phyloP scores from a whole-genome alignment of 2,329 filamentous ascomycete genomes.

The Aspergillus quadrilineatus region DNA sequence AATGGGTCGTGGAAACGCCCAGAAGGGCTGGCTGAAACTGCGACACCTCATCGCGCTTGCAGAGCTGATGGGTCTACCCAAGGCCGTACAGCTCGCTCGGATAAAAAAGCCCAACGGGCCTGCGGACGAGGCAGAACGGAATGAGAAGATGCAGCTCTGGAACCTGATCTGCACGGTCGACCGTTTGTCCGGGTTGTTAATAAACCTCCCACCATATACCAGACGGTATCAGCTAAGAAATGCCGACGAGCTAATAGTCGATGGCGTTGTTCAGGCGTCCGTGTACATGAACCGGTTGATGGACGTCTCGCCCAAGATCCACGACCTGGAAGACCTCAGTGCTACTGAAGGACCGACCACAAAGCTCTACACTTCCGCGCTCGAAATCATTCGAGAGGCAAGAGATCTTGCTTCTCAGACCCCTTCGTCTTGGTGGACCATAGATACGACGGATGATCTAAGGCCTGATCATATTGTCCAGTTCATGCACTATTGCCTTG shows the following conservation, averaged over 20 bases:
- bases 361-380: conserved; percentile 10
- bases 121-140: conserved; percentile 8
- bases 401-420: conserved; percentile 14
- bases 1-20: conserved; percentile 35
- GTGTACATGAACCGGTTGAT: conserved; percentile 14
- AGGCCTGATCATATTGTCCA: conserved; percentile 18
- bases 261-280: conserved; percentile 14
- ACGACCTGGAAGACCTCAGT: conserved; percentile 17
- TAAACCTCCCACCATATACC: conserved; percentile 39
- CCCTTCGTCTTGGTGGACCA: conserved; percentile 17
- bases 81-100: conserved; percentile 3
- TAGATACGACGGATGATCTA: neutral
- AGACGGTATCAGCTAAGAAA: conserved; percentile 18
- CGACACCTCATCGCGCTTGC: conserved; percentile 40
- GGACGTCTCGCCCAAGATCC: conserved; percentile 12
- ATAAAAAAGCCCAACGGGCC: neutral
- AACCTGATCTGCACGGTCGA: conserved; percentile 34
- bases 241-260: neutral
- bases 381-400: conserved; percentile 16
- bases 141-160: conserved; percentile 32
- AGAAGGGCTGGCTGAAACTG: conserved; percentile 37
- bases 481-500: conserved; percentile 16
- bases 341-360: neutral
- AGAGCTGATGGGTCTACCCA: conserved; percentile 40
- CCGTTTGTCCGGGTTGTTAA: conserved; percentile 32